Percentiles rank a stretch among this genome's conserved stretches.
These are phyloP conservation scores for Penicillium manginii DNA, from an alignment of 495 filamentous ascomycete genomes.

Conservation along the genomic window DNA sequence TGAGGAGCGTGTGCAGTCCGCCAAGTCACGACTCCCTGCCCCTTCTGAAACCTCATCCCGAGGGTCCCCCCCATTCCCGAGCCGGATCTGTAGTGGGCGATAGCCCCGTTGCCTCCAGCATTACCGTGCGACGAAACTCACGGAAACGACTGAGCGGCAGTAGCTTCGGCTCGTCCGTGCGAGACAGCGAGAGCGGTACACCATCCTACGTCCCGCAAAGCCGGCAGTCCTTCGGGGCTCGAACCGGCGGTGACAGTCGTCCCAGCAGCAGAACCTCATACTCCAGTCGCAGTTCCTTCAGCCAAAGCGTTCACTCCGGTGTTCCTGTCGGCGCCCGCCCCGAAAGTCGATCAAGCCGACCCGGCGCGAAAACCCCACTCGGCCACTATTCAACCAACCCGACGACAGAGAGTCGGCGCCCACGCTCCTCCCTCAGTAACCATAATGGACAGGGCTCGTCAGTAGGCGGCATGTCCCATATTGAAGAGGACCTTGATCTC, in stretches of 20 bases:
- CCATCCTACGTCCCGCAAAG: constrained; percentile 49
- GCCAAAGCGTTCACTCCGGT: constrained; percentile 43
- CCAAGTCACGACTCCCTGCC: constrained; percentile 85
- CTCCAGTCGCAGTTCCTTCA: constrained; percentile 49
- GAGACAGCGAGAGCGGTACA: constrained; percentile 43
- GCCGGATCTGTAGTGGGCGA: constrained; percentile 53
- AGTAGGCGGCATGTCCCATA: constrained; percentile 44
- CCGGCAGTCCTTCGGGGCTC: constrained; percentile 55
- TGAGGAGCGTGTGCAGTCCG: constrained; percentile 91
- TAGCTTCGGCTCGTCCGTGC: constrained; percentile 59
- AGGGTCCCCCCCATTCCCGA: constrained; percentile 66
- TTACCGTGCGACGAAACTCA: constrained; percentile 77
- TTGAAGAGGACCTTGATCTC: constrained; percentile 46
- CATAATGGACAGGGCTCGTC: constrained; percentile 37
- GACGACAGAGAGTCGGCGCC: constrained; percentile 49
- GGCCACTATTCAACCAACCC: constrained; percentile 54
- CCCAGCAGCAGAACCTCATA: constrained; percentile 53
- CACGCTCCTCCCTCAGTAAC: constrained; percentile 53
- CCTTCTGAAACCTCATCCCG: constrained; percentile 81
- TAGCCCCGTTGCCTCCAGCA: constrained; percentile 66
- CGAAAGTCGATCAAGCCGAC: constrained; percentile 72
- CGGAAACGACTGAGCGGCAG: constrained; percentile 67
- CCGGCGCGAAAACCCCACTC: constrained; percentile 65
- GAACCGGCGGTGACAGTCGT: constrained; percentile 45
- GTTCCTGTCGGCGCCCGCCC: constrained; percentile 44